These are phyloP conservation scores for Physocladia obscura DNA, from an alignment of 192 early-diverging fungal genomes.

Conservation along the genomic window DNA sequence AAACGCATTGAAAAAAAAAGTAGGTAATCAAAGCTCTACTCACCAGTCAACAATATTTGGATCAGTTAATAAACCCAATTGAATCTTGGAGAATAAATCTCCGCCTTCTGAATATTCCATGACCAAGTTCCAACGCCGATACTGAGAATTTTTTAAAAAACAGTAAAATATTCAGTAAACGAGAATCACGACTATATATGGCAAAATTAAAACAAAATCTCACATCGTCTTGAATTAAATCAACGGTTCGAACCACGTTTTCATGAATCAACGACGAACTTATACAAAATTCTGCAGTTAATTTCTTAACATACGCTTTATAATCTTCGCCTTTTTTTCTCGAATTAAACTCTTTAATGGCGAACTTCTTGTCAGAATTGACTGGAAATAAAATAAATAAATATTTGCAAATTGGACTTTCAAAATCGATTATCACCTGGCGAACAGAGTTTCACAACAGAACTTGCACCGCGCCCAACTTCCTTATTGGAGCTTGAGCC, in stretches of 20 bases:
- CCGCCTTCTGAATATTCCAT: slow-evolving; percentile 96
- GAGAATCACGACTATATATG: too few species aligned
- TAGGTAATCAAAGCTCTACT: background rate
- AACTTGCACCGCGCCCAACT: slow-evolving; percentile 53
- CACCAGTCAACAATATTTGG: slow-evolving; percentile 76
- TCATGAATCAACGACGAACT: slow-evolving; percentile 84
- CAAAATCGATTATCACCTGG: background rate
- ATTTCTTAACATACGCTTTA: slow-evolving; percentile 93
- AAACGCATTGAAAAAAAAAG: background rate
- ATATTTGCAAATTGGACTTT: background rate
- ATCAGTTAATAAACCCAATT: slow-evolving; percentile 69
- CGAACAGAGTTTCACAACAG: slow-evolving; percentile 53
- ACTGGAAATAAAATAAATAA: slow-evolving; percentile 33
- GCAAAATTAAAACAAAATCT: slow-evolving; percentile 22
- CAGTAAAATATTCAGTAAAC: slow-evolving; percentile 29
- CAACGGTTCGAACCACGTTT: slow-evolving; percentile 91
- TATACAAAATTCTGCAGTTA: slow-evolving; percentile 95
- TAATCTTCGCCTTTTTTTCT: slow-evolving; percentile 80
- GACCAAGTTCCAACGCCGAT: slow-evolving; percentile 63
- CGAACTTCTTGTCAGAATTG: slow-evolving; percentile 63
- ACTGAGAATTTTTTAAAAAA: background rate
- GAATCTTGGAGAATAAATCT: slow-evolving; percentile 82
- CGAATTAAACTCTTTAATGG: slow-evolving; percentile 94
- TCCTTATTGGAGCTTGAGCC: slow-evolving; percentile 40
- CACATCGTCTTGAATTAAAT: slow-evolving; percentile 94